Evolutionary conservation across 371 early-diverging fungal species (phyloP).

Genomic region (Phascolomyces articulosus): DNA sequence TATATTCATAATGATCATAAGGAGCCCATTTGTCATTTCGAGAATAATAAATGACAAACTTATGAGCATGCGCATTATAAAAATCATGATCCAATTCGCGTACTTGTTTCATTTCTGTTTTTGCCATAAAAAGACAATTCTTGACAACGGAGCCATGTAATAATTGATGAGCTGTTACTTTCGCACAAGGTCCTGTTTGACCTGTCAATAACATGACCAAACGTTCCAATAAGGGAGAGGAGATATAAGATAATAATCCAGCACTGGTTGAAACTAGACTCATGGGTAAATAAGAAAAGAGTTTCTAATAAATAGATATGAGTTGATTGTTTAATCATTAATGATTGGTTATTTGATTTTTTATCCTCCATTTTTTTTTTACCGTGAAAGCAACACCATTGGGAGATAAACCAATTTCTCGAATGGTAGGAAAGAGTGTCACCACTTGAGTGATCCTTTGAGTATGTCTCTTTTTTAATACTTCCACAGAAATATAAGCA

Average conservation of each 20-base stretch:
- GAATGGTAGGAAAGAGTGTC: conserved; percentile 79
- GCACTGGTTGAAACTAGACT: conserved; percentile 39
- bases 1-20: conserved; percentile 66
- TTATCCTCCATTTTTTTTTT: too few species aligned
- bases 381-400: conserved; percentile 69
- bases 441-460: conserved; percentile 65
- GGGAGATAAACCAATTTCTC: conserved; percentile 75
- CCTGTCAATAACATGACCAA: conserved; percentile 41
- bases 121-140: conserved; percentile 72
- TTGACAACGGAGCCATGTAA: conserved; percentile 59
- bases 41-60: conserved; percentile 84
- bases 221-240: conserved; percentile 34
- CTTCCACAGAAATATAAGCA: conserved; percentile 57
- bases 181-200: conserved; percentile 44
- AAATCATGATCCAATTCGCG: conserved; percentile 65
- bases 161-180: conserved; percentile 66
- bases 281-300: conserved; percentile 23
- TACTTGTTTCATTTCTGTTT: conserved; percentile 76
- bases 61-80: conserved; percentile 58
- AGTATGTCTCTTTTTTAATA: conserved; percentile 60
- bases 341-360: too few species aligned
- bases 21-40: conserved; percentile 81
- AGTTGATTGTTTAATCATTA: too few species aligned
- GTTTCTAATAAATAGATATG: background rate
- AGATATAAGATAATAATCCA: conserved; percentile 35